phyloP scores from a whole-genome alignment of 257 asterid species.

The Forsythia suspensa region DNA sequence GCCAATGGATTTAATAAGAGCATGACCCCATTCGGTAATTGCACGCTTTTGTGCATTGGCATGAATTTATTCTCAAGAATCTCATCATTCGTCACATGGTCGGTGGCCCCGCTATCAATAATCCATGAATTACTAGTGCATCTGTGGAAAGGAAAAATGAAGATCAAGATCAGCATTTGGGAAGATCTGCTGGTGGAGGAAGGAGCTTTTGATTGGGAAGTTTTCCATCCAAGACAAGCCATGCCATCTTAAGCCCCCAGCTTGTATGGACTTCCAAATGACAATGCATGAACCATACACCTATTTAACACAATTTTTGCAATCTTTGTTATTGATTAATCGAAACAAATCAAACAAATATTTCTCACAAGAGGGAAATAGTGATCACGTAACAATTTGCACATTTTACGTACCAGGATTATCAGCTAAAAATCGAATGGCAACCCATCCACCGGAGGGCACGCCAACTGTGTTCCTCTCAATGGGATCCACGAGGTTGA shows the following conservation, averaged over 20 bases:
- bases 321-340: not conserved
- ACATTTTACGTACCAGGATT: conserved; percentile 40
- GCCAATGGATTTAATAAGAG: too few species aligned
- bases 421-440: conserved; percentile 48
- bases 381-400: not conserved
- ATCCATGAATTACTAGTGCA: too few species aligned
- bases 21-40: too few species aligned
- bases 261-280: conserved; percentile 45
- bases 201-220: conserved; percentile 41
- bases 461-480: conserved; percentile 43
- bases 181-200: conserved; percentile 50
- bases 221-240: conserved; percentile 45
- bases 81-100: too few species aligned
- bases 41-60: too few species aligned
- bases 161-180: conserved; percentile 33
- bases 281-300: conserved; percentile 52
- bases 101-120: too few species aligned
- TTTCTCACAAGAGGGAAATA: not conserved
- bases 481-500: conserved; percentile 52
- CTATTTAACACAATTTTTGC: conserved; percentile 2
- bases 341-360: not conserved
- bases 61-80: too few species aligned
- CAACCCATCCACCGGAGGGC: conserved; percentile 55
- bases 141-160: not conserved
- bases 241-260: conserved; percentile 54